Base-by-base conservation (phyloP, 202 grass and related monocot genomes). In the Panicum hallii region DNA sequence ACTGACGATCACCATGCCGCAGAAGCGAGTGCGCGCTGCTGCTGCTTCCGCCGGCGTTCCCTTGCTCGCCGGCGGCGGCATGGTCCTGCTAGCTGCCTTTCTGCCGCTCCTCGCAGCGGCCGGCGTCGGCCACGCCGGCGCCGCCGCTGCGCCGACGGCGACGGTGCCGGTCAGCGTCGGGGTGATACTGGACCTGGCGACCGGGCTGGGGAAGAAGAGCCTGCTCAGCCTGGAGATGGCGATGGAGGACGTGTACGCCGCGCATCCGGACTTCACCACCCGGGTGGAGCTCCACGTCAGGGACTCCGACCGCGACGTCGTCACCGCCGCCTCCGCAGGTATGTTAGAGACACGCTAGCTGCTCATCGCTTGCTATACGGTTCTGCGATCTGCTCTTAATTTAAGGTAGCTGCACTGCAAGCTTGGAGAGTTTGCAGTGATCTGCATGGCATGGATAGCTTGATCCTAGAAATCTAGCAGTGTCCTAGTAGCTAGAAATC, bases 171-270 rank as follows among this genome's bases (percentile, higher is more conserved):
- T 84, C 53, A 42, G 81, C 19, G 92, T 87, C 13, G 89, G 92
- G n/a, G 83, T 89, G 16, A 77, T 94, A 67, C 77, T 94, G 53
- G 89, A 89, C 75, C 61, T 79, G 20, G 67, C 34, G 12, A 81
- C 89, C 4, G 52, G 12, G 66, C 30, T 67, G 22, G 92, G 92
- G n/a, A 91, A 85, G 66, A 87, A 79, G 64, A 85, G 89, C 72
- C 50, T 67, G 42, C 77, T 84, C 2, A 82, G 77, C 87, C 67
- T 94, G 40, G 65, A 63, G 42, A 91, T 91, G 84, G 89, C 92
- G 42, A 9, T 85, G 9, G 77, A 91, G 56, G 89, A 91, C 53
- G 82, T 94, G 55, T 94, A 94, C 64, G 72, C 50, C 10, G 46
- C 67, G 11, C 78, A 77, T n/a, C 48, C 62, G 12, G 36, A 62